Conservation (phyloP, 768 basidiomycete genomes). For the Lactifluus volemus region DNA sequence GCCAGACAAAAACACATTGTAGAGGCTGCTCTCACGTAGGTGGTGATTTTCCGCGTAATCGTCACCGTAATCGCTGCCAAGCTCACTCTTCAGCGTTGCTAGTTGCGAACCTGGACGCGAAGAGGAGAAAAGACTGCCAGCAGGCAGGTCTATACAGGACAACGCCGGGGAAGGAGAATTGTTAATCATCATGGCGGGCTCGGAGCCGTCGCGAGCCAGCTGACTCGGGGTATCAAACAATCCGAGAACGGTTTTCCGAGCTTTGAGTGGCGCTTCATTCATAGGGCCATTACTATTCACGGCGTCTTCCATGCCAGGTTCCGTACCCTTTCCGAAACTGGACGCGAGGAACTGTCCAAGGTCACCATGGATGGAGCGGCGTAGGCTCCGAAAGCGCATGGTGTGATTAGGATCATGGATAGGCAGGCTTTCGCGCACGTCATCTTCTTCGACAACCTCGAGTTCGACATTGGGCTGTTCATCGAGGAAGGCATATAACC, state of each 20-base stretch:
- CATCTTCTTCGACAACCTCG: slow-evolving; percentile 31
- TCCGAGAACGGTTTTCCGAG: slow-evolving; percentile 50
- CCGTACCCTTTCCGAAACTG: slow-evolving; percentile 21
- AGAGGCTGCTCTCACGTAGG: slow-evolving; percentile 47
- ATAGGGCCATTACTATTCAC: slow-evolving; percentile 14
- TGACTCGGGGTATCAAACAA: slow-evolving; percentile 40
- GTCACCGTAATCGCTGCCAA: slow-evolving; percentile 45
- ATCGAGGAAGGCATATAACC: slow-evolving; percentile 59
- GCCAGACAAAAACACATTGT: slow-evolving; percentile 30
- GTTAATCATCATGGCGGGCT: slow-evolving; percentile 1
- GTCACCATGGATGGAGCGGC: slow-evolving; percentile 34
- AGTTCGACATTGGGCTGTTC: slow-evolving; percentile 46
- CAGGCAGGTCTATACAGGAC: slow-evolving; percentile 14
- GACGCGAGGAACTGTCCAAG: slow-evolving; percentile 18
- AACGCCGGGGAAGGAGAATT: slow-evolving; percentile 8
- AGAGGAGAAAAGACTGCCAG: slow-evolving; percentile 1
- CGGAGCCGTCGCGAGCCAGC: not conserved
- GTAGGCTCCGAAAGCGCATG: slow-evolving; percentile 42
- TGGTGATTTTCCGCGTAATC: slow-evolving; percentile 38
- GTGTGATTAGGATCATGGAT: slow-evolving; percentile 29
- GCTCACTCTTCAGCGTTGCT: slow-evolving; percentile 46
- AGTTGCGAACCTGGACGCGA: slow-evolving; percentile 13
- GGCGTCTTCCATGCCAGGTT: slow-evolving; percentile 25
- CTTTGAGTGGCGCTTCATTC: slow-evolving; percentile 22
- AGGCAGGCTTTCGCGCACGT: slow-evolving; percentile 27